Conservation (phyloP, 768 basidiomycete genomes). For the Amanita subjunquillea region DNA sequence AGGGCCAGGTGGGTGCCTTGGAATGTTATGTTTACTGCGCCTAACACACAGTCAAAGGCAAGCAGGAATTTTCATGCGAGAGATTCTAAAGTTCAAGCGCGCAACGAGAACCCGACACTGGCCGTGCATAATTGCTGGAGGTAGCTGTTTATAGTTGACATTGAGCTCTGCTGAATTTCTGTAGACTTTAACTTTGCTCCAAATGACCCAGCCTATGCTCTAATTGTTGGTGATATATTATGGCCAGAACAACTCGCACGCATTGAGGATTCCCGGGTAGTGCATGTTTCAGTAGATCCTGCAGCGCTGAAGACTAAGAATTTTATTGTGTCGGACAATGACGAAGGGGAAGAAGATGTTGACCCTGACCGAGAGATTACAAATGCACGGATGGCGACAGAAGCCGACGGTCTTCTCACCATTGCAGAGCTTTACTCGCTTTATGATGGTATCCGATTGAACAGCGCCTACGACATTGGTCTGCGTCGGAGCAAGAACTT, state of each 20-base stretch:
- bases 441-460: conserved; percentile 29
- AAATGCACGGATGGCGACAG: conserved; percentile 51
- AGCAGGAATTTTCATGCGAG: conserved; percentile 60
- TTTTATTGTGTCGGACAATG: conserved; percentile 22
- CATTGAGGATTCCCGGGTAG: conserved; percentile 56
- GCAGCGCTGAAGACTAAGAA: conserved; percentile 23
- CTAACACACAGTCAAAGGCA: conserved; percentile 39
- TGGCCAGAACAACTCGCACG: conserved; percentile 38
- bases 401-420: conserved; percentile 61
- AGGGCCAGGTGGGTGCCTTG: conserved; percentile 44
- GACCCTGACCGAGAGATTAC: conserved; percentile 69
- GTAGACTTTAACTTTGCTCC: conserved; percentile 90
- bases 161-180: neutral
- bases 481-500: conserved; percentile 14
- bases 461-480: conserved; percentile 65
- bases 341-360: conserved; percentile 32
- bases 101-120: conserved; percentile 37
- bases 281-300: conserved; percentile 63
- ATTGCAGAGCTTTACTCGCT: conserved; percentile 44
- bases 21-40: neutral
- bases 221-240: conserved; percentile 57
- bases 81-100: conserved; percentile 45
- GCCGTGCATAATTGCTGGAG: conserved; percentile 81
- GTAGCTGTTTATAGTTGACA: conserved; percentile 27
- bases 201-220: conserved; percentile 70